Base-by-base conservation (phyloP, 2,329 filamentous ascomycete genomes). In the Paraphaeosphaeria minitans region DNA sequence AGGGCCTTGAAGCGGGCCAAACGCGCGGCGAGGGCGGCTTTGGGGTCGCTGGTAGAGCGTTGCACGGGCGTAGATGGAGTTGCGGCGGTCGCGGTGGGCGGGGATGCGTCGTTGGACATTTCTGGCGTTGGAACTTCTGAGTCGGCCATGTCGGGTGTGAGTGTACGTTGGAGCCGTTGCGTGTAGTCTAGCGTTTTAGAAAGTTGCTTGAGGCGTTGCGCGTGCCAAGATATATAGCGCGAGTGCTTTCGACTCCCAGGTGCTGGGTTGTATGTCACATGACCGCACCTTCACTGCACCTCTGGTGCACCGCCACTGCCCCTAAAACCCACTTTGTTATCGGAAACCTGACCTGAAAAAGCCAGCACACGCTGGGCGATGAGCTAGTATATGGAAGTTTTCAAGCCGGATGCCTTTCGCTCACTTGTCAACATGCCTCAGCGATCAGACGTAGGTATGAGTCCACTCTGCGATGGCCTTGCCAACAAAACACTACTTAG, bases 1-100 rank as follows among this genome's bases (percentile, higher is more conserved):
- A 97, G 87, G 3, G 91, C 90, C 75, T 93, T 93, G 82, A 97
- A 97, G 64, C 91, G 88, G 51, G 91, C 91, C 77, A 76, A 72
- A 57, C 74, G 74, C n/a, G 74, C 70, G 21, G 70, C 70, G 53
- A 75, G 71, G 16, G 73, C 73, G 52, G 69, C 62, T 68, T 75
- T 74, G 33, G 71, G 53, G 51, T 74, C 68, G 57, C 47, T 22
- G 13, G 52, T 50, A 50, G 48, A 14, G 37, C 58, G 8, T 10
- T 60, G 39, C 19, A 54, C 24, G 16, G 58, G 24, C 24, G 63
- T 56, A 35, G 61, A 37, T 2, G 56, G 31, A 4, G 31, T 39
- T 16, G 47, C n/a, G 19, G 10, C 8, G 31, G 47, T 31, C 8
- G 19, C 5, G 6, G 13, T 22, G 27, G 16, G 12, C 8, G 61